A percentile compares a stretch with the other conserved stretches of the same genome.
phyloP scores from a whole-genome alignment of 2,329 filamentous ascomycete species.

The Colletotrichum endophyticum region DNA sequence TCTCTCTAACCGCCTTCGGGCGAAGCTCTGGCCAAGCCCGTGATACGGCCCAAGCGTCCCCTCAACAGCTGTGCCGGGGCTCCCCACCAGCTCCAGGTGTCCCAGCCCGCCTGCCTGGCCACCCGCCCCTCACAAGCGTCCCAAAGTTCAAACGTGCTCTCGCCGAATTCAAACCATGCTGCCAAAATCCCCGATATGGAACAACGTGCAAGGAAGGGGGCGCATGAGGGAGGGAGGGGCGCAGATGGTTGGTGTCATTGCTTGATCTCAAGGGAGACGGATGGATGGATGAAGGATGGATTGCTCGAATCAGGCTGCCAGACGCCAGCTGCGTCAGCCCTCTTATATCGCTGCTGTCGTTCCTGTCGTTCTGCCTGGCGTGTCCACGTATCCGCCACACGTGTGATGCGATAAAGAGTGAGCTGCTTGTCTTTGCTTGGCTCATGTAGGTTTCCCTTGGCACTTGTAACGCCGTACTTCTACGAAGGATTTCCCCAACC shows the following conservation, averaged over 20 bases:
- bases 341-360: background rate
- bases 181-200: background rate
- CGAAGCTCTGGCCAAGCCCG: background rate
- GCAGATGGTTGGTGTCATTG: background rate
- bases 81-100: background rate
- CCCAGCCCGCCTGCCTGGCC: background rate
- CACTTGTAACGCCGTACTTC: background rate
- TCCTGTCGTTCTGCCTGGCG: background rate
- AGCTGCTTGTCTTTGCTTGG: background rate
- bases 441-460: background rate
- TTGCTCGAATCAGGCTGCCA: background rate
- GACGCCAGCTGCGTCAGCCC: conserved; percentile 1
- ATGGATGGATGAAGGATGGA: background rate
- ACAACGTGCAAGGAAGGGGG: background rate
- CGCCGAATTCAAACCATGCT: background rate
- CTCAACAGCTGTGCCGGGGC: background rate
- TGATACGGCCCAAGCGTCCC: conserved; percentile 2
- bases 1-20: background rate
- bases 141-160: conserved; percentile 3
- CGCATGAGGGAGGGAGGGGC: background rate
- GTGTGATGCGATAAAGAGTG: background rate
- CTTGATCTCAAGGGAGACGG: background rate
- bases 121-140: background rate
- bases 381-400: background rate
- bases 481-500: background rate